Percentiles rank a stretch among this genome's conserved stretches.
These are phyloP conservation scores for Petasospora fabianii DNA, from an alignment of 1,139 yeast genomes.

Conservation along the genomic window DNA sequence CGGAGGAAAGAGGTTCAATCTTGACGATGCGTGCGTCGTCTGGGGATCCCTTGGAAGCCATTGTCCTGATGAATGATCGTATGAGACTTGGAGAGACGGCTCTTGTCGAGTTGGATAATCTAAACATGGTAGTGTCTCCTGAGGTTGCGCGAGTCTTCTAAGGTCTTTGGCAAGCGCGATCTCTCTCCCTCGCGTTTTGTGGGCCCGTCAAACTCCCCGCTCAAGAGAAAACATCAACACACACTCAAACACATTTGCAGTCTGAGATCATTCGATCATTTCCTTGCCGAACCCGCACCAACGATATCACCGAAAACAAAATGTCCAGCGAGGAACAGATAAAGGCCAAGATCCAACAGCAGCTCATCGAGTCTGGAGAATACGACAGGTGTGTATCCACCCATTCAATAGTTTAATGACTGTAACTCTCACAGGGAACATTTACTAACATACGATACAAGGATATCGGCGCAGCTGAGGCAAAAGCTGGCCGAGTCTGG, in stretches of 20 bases:
- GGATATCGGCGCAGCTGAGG: conserved; percentile 57
- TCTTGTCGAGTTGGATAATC: neutral
- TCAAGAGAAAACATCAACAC: too few relatives aligned
- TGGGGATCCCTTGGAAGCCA: conserved; percentile 32
- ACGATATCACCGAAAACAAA: too few relatives aligned
- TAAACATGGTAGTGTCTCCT: too few relatives aligned
- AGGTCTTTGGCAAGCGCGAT: too few relatives aligned
- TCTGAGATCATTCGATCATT: too few relatives aligned
- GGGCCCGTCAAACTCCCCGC: too few relatives aligned
- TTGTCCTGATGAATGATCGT: conserved; percentile 9
- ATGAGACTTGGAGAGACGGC: neutral
- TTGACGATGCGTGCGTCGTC: conserved; percentile 36
- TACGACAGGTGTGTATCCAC: conserved; percentile 49
- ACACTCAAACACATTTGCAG: too few relatives aligned
- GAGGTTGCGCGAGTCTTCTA: too few relatives aligned
- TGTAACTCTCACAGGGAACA: neutral
- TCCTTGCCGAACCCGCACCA: too few relatives aligned
- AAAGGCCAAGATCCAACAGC: conserved; percentile 63
- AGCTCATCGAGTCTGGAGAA: conserved; percentile 73
- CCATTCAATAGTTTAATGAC: neutral
- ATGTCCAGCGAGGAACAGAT: conserved; percentile 36
- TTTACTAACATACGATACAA: conserved; percentile 19
- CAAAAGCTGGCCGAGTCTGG: conserved; percentile 71
- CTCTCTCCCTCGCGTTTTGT: too few relatives aligned
- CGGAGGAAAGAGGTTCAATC: conserved; percentile 31